A percentile compares a stretch with the other conserved stretches of the same genome.
Conservation (phyloP, 148 eudicot species). For the Rhododendron williamsianum region DNA sequence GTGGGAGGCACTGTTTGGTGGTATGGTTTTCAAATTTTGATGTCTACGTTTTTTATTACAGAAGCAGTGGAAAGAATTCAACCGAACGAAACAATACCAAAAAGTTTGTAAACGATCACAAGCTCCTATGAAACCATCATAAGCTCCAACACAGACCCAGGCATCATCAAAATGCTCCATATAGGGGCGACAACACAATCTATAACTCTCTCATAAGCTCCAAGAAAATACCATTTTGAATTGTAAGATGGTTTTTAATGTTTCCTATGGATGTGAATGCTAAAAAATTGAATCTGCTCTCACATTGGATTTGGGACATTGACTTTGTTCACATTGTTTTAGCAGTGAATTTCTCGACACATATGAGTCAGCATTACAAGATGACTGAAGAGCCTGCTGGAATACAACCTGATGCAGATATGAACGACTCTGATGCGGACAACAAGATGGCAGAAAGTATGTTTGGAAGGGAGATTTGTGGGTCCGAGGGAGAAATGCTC, state of each 20-base stretch:
- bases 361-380: background rate
- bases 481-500: conserved; percentile 10
- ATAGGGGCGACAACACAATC: background rate
- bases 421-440: conserved; percentile 5
- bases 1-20: background rate
- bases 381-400: background rate
- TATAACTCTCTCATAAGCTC: background rate
- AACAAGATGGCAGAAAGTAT: conserved; percentile 5
- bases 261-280: background rate
- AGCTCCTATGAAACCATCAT: background rate
- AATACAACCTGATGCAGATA: conserved; percentile 11
- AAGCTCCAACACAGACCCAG: background rate
- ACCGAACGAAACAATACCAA: background rate
- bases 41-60: background rate
- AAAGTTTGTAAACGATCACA: background rate
- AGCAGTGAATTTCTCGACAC: conserved; percentile 10
- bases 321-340: no score
- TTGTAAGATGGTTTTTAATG: background rate
- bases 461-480: conserved; percentile 8
- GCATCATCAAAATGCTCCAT: conserved; percentile 1
- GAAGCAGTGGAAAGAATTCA: background rate
- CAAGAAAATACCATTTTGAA: background rate
- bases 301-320: background rate
- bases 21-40: background rate
- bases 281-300: background rate